Conservation (phyloP, 2,329 filamentous ascomycete species). For the Aspergillus oerlinghausenensis region DNA sequence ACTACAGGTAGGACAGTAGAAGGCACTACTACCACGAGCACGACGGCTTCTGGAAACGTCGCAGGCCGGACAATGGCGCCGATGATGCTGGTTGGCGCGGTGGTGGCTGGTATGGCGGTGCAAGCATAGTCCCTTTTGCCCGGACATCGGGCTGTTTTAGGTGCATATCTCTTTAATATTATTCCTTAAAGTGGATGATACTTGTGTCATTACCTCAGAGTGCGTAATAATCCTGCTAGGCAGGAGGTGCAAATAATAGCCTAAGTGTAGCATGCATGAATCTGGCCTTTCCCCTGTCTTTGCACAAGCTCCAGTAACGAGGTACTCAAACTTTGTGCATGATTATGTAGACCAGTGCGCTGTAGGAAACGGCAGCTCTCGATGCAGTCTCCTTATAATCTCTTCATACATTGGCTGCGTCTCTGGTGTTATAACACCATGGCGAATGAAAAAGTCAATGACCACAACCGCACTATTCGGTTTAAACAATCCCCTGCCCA, state of each 20-base stretch:
- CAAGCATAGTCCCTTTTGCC: neutral
- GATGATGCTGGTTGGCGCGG: neutral
- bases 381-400: conserved; percentile 28
- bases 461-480: conserved; percentile 28
- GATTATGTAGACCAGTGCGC: neutral
- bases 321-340: no score
- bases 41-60: neutral
- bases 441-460: conserved; percentile 30
- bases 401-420: conserved; percentile 26
- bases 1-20: neutral
- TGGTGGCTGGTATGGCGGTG: neutral
- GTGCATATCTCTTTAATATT: no score
- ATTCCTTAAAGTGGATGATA: no score
- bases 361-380: conserved; percentile 5
- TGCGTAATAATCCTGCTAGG: no score
- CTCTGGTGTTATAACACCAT: conserved; percentile 27
- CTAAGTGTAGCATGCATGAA: no score
- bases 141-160: no score
- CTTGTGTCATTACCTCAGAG: no score
- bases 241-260: no score
- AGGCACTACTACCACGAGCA: neutral
- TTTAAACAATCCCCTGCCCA: conserved; percentile 26
- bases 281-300: no score
- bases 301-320: no score
- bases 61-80: neutral